Conservation (phyloP, 2,329 filamentous ascomycete genomes). For the Balansia obtecta region DNA sequence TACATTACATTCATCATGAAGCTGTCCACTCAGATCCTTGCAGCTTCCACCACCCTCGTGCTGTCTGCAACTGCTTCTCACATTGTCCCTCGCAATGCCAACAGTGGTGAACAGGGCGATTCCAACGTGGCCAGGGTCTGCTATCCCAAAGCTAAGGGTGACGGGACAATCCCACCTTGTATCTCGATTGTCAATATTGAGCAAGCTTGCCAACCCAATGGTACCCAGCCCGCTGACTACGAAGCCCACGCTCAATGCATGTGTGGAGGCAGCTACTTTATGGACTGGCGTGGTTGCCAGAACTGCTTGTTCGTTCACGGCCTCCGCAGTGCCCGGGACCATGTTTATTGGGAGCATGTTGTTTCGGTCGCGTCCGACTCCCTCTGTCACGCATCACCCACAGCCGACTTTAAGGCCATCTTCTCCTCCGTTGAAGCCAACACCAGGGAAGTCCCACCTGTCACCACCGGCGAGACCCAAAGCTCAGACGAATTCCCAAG, state of each 20-base stretch:
- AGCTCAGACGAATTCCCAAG: constrained; percentile 21
- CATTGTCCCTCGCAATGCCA: background rate
- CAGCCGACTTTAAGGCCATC: constrained; percentile 21
- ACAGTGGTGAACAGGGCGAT: background rate
- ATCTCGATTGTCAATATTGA: constrained; percentile 18
- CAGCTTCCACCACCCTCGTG: constrained; percentile 7
- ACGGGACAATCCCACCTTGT: constrained; percentile 15
- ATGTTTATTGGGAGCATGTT: constrained; percentile 21
- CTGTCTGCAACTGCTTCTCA: constrained; percentile 6
- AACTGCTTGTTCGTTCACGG: constrained; percentile 29
- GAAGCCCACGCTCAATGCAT: constrained; percentile 24
- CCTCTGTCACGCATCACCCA: constrained; percentile 26
- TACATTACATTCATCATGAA: constrained; percentile 9
- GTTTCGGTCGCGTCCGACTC: constrained; percentile 20
- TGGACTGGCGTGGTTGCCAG: constrained; percentile 29
- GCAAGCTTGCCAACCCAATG: constrained; percentile 17
- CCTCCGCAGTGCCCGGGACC: constrained; percentile 22
- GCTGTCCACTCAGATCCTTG: constrained; percentile 2
- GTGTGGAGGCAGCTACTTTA: constrained; percentile 30
- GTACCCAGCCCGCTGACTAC: constrained; percentile 12
- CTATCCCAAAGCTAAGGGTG: constrained; percentile 3
- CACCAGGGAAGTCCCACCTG: constrained; percentile 9
- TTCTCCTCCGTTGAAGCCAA: constrained; percentile 20
- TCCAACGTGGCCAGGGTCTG: constrained; percentile 6
- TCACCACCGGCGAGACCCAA: constrained; percentile 19